Base-by-base conservation (phyloP, 768 basidiomycete species). In the Tulasnella sp. region DNA sequence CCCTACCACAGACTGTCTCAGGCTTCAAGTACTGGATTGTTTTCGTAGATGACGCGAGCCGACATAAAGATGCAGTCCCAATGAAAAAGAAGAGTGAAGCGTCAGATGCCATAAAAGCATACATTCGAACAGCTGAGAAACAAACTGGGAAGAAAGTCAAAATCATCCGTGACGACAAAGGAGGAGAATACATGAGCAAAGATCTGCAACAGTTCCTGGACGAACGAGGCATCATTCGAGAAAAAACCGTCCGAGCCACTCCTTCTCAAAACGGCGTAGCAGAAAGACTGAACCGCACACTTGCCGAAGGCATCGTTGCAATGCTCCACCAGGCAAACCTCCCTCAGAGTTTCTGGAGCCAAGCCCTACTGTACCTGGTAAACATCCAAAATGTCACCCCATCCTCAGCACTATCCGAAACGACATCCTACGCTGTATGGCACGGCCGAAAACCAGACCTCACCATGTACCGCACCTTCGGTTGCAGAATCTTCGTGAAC, bases 401-500 rank as follows among this genome's bases (percentile, higher is more conserved):
- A 6, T 39, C 39, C n/a, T 21, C 44, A 2, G 5, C 78, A 19
- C 40, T 48, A 58, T 79, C 39, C 19, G 48, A 80, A 24, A 80
- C 44, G 10, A 81, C 79, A 6, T 81, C 81, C 58, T 82, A 36
- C 44, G 75, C 80, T 46, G 73, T 78, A 0, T 82, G 68, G 56
- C 18, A 77, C 31, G 76, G 81, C 4, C 21, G 12, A 7, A 78
- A 80, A 68, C 82, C 81, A 52, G 44, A 73, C 75, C 81, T 86
- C 14, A 82, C 81, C 0, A 82, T 86, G 81, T 83, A 87, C 38
- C 82, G 85, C 4, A 83, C 85, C n/a, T 88, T 84, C 73, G 86
- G 88, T 2, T 87, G 86, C 75, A 81, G 81, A 71, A 85, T 86
- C 24, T 88, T 87, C 83, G 87, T 86, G 38, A 84, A 83, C 76